Evolutionary conservation across 495 filamentous ascomycete genomes (phyloP), one percentile per base, ranked within the genome.

Genomic region (Aspergillus ostianus): DNA sequence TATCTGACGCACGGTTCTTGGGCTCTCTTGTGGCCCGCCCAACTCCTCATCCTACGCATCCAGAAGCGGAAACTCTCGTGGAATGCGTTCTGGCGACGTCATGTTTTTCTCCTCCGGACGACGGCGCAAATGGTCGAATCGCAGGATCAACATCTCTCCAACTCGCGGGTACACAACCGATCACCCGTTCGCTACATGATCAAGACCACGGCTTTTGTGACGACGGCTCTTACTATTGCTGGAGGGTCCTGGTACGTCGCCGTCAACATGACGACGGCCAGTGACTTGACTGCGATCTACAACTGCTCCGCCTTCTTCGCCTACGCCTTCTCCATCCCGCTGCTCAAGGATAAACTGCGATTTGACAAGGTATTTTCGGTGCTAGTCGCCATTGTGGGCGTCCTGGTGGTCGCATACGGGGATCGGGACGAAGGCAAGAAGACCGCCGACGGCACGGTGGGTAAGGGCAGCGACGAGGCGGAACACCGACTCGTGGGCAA

Each of bases 251-350:
- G 94, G 94, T 98, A 97, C 63, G 78, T 97, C 15, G 94, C 94
- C 4, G 93, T 98, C 45, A 89, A 90, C 70, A 78, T 96, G 82
- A 98, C 94, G 0, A 94, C 90, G 13, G 87, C 94, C 23, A 89
- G 87, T 64, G 94, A 98, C 67, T 77, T 98, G 56, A 98, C 94
- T 0, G 94, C 94, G 23, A 98, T 98, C 68, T 98, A 98, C 82
- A 98, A 98, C 73, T 98, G 94, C 80, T 96, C 90, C 52, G 93
- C 94, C 51, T 98, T 98, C 75, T 98, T 97, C 73, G 94, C 94
- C 30, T 98, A 98, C 69, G 93, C 87, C 10, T 98, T 98, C 67
- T 91, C 89, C 49, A 90, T 98, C 21, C 92, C 91, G 0, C 69
- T 98, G 13, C 79, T 98, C 0, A 87, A 91, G 27, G 94, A 98